phyloP scores from a whole-genome alignment of 768 basidiomycete genomes.

The Leccinum olivaceopallidum region DNA sequence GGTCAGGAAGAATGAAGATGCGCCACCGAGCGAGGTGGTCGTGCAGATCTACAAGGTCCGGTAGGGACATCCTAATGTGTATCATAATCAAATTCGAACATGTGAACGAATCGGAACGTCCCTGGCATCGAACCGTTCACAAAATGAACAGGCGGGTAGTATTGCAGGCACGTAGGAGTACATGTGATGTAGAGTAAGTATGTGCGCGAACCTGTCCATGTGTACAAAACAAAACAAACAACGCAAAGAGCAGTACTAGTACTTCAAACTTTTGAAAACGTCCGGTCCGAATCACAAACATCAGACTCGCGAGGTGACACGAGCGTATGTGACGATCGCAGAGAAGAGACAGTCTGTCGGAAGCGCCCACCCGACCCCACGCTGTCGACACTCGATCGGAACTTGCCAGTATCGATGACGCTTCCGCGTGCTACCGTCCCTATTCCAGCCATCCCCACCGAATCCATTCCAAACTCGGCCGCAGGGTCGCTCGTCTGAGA shows the following conservation, averaged over 20 bases:
- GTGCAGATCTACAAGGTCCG: conserved; percentile 83
- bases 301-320: not conserved
- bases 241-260: not conserved
- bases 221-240: not conserved
- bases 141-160: not conserved
- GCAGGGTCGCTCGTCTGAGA: not conserved
- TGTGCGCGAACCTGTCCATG: conserved; percentile 5
- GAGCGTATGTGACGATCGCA: conserved; percentile 8
- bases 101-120: not conserved
- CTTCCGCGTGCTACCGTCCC: conserved; percentile 43
- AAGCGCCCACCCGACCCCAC: conserved; percentile 11
- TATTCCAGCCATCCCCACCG: conserved; percentile 44
- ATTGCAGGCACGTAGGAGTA: conserved; percentile 15
- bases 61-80: conserved; percentile 31
- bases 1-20: conserved; percentile 43
- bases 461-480: conserved; percentile 23
- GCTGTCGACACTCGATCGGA: conserved; percentile 19
- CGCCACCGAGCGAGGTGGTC: conserved; percentile 42
- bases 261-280: not conserved
- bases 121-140: not conserved
- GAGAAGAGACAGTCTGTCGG: not conserved
- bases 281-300: conserved; percentile 7
- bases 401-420: conserved; percentile 16
- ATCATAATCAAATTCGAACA: not conserved
- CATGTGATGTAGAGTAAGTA: conserved; percentile 5